A percentile compares a stretch with the other conserved stretches of the same genome.
These are phyloP conservation scores for Arthrobotrys conoides DNA, from an alignment of 2,329 filamentous ascomycete genomes.

Conservation along the genomic window DNA sequence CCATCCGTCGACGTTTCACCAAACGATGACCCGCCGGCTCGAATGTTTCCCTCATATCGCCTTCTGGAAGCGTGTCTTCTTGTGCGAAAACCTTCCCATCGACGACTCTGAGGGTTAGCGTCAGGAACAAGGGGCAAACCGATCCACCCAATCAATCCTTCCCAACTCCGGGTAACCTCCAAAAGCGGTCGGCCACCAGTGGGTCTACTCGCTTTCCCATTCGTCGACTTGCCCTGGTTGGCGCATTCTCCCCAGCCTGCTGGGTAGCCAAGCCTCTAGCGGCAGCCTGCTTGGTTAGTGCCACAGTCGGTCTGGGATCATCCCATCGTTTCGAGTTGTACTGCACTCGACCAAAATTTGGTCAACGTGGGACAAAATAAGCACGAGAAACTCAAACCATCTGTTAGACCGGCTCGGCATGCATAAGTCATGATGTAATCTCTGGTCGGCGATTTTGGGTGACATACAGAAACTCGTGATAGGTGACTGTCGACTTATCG, in stretches of 20 bases:
- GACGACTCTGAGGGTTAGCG: constrained; percentile 42
- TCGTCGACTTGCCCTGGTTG: constrained; percentile 44
- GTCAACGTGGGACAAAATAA: constrained; percentile 27
- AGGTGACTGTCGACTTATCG: constrained; percentile 37
- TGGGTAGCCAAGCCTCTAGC: constrained; percentile 50
- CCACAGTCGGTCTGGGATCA: constrained; percentile 16
- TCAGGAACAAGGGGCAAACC: constrained; percentile 59
- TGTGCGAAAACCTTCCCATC: constrained; percentile 29
- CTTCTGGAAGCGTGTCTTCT: constrained; percentile 42
- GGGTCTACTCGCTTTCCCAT: constrained; percentile 38
- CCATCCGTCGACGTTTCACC: constrained; percentile 49
- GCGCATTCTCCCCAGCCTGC: constrained; percentile 27
- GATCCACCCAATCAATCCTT: constrained; percentile 56
- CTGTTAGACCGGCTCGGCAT: constrained; percentile 18
- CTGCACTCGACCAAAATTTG: constrained; percentile 30
- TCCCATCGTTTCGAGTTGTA: constrained; percentile 35
- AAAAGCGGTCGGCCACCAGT: constrained; percentile 48
- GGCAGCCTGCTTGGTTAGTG: constrained; percentile 42
- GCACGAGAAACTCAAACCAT: constrained; percentile 28
- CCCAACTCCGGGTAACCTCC: constrained; percentile 50
- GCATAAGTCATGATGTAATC: constrained; percentile 59
- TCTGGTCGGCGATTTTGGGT: constrained; percentile 53
- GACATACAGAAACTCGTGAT: constrained; percentile 35
- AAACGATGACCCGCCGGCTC: constrained; percentile 31
- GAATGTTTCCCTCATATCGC: constrained; percentile 29